phyloP scores from a whole-genome alignment of 192 early-diverging fungal species.

The Entomortierella lignicola region DNA sequence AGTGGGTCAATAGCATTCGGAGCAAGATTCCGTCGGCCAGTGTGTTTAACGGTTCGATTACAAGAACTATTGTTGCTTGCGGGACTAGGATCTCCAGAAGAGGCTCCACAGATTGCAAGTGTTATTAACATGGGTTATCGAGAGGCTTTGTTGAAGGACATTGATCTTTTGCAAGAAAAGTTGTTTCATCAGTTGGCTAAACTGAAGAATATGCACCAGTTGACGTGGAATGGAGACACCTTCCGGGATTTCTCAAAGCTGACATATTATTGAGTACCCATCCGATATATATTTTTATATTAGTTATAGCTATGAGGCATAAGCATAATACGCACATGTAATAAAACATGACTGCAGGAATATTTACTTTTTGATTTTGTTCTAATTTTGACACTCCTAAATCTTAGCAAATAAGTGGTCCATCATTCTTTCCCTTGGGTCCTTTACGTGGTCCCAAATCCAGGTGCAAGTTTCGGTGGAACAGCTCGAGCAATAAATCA shows the following conservation, averaged over 20 bases:
- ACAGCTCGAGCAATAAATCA: slow-evolving; percentile 67
- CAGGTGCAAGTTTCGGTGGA: slow-evolving; percentile 62
- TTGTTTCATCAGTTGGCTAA: slow-evolving; percentile 5
- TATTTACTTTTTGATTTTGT: too few relatives aligned
- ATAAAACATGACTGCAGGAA: too few relatives aligned
- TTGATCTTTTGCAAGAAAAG: slow-evolving; percentile 7
- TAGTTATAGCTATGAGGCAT: background rate
- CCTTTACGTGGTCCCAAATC: slow-evolving; percentile 49
- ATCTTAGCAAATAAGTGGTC: slow-evolving; percentile 34
- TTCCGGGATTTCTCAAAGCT: slow-evolving; percentile 5
- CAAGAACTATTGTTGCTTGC: background rate
- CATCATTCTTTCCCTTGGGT: slow-evolving; percentile 29
- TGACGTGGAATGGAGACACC: slow-evolving; percentile 5
- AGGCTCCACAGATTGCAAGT: background rate
- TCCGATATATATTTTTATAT: too few relatives aligned
- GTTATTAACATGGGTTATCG: slow-evolving; percentile 3
- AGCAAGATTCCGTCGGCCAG: background rate
- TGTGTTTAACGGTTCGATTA: background rate
- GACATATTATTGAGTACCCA: background rate
- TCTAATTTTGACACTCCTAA: background rate
- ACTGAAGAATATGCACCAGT: slow-evolving; percentile 2
- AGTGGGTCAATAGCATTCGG: background rate
- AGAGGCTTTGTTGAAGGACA: background rate
- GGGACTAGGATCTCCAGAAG: background rate
- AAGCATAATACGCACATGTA: too few relatives aligned